A percentile compares a stretch with the other conserved stretches of the same genome.
Conservation (phyloP, 176 grass and related monocot genomes). For the Miscanthus lutarioriparius region DNA sequence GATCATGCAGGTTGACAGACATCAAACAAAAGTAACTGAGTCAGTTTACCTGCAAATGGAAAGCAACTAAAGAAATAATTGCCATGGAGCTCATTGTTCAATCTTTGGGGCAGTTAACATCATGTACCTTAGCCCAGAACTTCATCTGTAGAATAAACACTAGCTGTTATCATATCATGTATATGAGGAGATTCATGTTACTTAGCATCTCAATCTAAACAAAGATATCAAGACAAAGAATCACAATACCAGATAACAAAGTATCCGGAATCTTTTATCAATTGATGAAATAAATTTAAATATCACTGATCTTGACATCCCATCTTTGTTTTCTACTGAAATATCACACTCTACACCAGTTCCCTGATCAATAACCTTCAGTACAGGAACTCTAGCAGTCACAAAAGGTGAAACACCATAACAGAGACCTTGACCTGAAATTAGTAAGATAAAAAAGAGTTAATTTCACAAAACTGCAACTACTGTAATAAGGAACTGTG, state of each 20-base stretch:
- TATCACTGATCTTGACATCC: constrained; percentile 81
- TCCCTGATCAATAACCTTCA: constrained; percentile 70
- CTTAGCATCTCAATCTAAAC: constrained; percentile 19
- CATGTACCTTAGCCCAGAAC: constrained; percentile 74
- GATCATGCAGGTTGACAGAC: neutral
- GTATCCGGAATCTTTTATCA: constrained; percentile 78
- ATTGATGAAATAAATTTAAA: constrained; percentile 73
- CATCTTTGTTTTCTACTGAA: constrained; percentile 96
- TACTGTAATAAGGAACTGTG: neutral
- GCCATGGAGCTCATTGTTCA: constrained; percentile 93
- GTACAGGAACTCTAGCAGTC: constrained; percentile 76
- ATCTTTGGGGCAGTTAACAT: constrained; percentile 84
- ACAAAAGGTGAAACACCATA: constrained; percentile 68
- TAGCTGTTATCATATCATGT: constrained; percentile 22
- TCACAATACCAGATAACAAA: constrained; percentile 89
- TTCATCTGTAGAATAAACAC: constrained; percentile 72
- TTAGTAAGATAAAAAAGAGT: constrained; percentile 10
- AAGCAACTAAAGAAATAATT: constrained; percentile 95
- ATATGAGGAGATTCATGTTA: constrained; percentile 4
- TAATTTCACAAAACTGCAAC: neutral
- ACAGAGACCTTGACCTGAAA: constrained; percentile 59
- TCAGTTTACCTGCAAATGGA: constrained; percentile 90
- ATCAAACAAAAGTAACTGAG: constrained; percentile 18
- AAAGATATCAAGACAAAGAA: constrained; percentile 25
- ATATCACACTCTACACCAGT: constrained; percentile 90